Evolutionary conservation across 2,329 filamentous ascomycete species (phyloP).

Genomic region (Aspergillus fructus): DNA sequence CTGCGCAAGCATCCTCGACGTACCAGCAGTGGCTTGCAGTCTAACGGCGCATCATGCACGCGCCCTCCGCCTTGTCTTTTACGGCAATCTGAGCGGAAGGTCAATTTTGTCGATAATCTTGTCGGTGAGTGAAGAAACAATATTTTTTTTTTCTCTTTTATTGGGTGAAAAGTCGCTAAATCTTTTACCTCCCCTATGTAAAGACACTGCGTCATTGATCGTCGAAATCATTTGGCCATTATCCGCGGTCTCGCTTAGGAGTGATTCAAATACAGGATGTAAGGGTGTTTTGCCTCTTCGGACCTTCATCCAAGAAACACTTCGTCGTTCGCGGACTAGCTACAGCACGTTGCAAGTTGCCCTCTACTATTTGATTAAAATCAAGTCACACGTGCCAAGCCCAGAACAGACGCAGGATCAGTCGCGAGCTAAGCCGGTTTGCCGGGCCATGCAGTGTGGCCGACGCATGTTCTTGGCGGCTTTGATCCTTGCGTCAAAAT

Average conservation of each 20-base stretch:
- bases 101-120: constrained; percentile 93
- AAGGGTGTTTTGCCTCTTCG: constrained; percentile 84
- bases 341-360: constrained; percentile 97
- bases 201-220: constrained; percentile 96
- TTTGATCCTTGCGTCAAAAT: constrained; percentile 94
- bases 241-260: constrained; percentile 75
- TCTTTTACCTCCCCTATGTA: not conserved
- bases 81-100: constrained; percentile 86
- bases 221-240: constrained; percentile 97
- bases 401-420: constrained; percentile 87
- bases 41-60: constrained; percentile 46
- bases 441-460: constrained; percentile 86
- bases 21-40: constrained; percentile 51
- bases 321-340: constrained; percentile 90
- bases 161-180: constrained; percentile 13
- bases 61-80: constrained; percentile 72
- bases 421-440: constrained; percentile 66
- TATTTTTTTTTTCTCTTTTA: constrained; percentile 21
- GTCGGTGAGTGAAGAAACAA: constrained; percentile 73
- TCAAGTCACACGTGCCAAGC: constrained; percentile 83
- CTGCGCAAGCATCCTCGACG: constrained; percentile 55
- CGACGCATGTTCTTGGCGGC: constrained; percentile 96
- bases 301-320: constrained; percentile 95
- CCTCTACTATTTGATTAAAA: constrained; percentile 90
- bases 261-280: constrained; percentile 62